Conservation (phyloP, 352 stramenopile genomes). For the Phytopythium delawarense region DNA sequence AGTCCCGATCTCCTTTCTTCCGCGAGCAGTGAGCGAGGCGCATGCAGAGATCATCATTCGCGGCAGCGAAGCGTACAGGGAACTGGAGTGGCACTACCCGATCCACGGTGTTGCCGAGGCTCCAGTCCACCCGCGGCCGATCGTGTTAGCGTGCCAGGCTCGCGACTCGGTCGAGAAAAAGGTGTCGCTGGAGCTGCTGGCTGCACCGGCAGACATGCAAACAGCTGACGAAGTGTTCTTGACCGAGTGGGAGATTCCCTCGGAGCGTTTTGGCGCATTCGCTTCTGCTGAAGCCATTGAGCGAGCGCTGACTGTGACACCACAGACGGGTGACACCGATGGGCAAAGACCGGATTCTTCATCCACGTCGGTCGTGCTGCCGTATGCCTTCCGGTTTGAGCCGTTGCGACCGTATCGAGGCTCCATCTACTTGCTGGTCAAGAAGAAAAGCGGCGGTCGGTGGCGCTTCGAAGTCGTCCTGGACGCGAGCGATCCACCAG, state of each 20-base stretch:
- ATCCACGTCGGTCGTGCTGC: conserved; percentile 18
- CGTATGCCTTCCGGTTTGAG: conserved; percentile 75
- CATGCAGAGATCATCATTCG: conserved; percentile 66
- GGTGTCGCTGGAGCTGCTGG: conserved; percentile 57
- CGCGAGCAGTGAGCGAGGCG: conserved; percentile 61
- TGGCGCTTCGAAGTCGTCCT: conserved; percentile 88
- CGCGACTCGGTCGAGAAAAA: conserved; percentile 63
- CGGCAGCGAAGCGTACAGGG: conserved; percentile 55
- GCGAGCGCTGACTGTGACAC: conserved; percentile 40
- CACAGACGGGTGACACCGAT: conserved; percentile 6
- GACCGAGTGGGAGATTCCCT: conserved; percentile 60
- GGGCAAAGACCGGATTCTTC: neutral
- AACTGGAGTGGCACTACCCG: conserved; percentile 77
- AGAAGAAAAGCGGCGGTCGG: conserved; percentile 70
- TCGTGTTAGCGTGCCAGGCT: conserved; percentile 63
- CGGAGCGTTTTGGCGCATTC: conserved; percentile 48
- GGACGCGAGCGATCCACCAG: conserved; percentile 68
- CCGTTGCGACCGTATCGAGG: conserved; percentile 83
- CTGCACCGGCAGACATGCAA: conserved; percentile 37
- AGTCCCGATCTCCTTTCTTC: conserved; percentile 90
- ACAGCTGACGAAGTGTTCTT: conserved; percentile 43
- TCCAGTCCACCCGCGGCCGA: conserved; percentile 48
- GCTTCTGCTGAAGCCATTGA: conserved; percentile 42
- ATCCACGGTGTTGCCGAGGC: conserved; percentile 68
- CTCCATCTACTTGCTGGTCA: conserved; percentile 67